A percentile compares a stretch with the other conserved stretches of the same genome.
Evolutionary conservation across 164 flowering plant species (phyloP).

Genomic region (Chimonanthus salicifolius): DNA sequence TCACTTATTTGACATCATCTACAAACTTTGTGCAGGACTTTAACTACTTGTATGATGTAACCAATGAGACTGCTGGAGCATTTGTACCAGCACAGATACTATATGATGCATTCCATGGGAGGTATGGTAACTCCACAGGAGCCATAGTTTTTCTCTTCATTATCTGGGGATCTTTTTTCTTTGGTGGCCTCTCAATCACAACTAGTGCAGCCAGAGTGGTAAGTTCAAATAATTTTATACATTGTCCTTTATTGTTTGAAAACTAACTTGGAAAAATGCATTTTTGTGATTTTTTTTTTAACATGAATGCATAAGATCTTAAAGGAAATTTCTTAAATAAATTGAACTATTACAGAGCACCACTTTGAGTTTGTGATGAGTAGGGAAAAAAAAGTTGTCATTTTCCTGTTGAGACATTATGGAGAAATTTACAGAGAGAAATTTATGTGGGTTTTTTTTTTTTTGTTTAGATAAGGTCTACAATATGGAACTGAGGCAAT

Average conservation of each 20-base stretch:
- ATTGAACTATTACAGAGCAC: too few species aligned
- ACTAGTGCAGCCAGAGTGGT: slow-evolving; percentile 57
- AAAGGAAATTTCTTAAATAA: too few species aligned
- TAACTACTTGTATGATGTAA: slow-evolving; percentile 44
- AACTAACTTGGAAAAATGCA: not conserved
- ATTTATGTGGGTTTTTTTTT: too few species aligned
- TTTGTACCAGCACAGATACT: slow-evolving; percentile 74
- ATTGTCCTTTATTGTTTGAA: not conserved
- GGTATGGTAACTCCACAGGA: slow-evolving; percentile 48
- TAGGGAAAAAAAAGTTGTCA: too few species aligned
- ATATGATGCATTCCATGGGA: slow-evolving; percentile 66
- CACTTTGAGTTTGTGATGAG: too few species aligned
- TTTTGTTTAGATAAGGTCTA: too few species aligned
- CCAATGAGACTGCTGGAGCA: slow-evolving; percentile 61
- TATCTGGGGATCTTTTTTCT: slow-evolving; percentile 79
- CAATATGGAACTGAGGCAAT: too few species aligned
- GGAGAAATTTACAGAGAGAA: too few species aligned
- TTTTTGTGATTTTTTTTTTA: not conserved
- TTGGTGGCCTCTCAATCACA: slow-evolving; percentile 70
- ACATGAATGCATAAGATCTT: not conserved
- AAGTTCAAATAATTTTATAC: not conserved
- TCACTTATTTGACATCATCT: not conserved
- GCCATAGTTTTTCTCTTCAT: slow-evolving; percentile 51
- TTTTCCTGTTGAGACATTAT: too few species aligned
- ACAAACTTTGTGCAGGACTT: slow-evolving; percentile 35